A percentile compares a stretch with the other conserved stretches of the same genome.
phyloP scores from a whole-genome alignment of 495 filamentous ascomycete species.

The Podospora appendiculata region DNA sequence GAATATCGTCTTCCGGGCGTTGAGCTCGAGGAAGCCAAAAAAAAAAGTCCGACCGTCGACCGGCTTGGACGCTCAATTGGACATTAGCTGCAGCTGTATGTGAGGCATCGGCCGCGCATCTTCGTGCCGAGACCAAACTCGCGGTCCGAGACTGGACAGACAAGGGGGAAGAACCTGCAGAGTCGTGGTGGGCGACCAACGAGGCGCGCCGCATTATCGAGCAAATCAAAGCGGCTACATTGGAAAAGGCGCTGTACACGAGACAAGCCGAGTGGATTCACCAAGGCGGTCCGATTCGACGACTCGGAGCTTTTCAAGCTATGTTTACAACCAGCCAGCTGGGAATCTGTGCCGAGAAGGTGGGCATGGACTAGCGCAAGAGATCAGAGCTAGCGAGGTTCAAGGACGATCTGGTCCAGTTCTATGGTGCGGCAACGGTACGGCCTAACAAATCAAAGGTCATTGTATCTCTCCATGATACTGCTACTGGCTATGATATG shows the following conservation, averaged over 20 bases:
- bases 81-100: constrained; percentile 1
- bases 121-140: constrained; percentile 3
- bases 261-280: constrained; percentile 6
- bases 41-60: constrained; percentile 5
- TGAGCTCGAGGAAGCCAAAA: background rate
- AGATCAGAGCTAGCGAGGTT: constrained; percentile 8
- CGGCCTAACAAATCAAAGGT: constrained; percentile 2
- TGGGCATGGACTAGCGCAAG: constrained; percentile 6
- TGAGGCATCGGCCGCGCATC: background rate
- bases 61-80: constrained; percentile 6
- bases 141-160: constrained; percentile 3
- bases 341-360: constrained; percentile 5
- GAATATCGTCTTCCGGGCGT: too few species aligned
- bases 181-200: constrained; percentile 4
- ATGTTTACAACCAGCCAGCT: constrained; percentile 13
- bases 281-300: constrained; percentile 2
- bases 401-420: constrained; percentile 4
- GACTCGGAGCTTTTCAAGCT: constrained; percentile 10
- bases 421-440: constrained; percentile 4
- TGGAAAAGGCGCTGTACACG: constrained; percentile 5
- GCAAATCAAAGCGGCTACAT: constrained; percentile 1
- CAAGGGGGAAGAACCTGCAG: background rate
- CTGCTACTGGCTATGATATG: constrained; percentile 4
- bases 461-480: constrained; percentile 4
- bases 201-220: constrained; percentile 8